Evolutionary conservation across 371 early-diverging fungal species (phyloP).

Genomic region (Mucor racemosus): DNA sequence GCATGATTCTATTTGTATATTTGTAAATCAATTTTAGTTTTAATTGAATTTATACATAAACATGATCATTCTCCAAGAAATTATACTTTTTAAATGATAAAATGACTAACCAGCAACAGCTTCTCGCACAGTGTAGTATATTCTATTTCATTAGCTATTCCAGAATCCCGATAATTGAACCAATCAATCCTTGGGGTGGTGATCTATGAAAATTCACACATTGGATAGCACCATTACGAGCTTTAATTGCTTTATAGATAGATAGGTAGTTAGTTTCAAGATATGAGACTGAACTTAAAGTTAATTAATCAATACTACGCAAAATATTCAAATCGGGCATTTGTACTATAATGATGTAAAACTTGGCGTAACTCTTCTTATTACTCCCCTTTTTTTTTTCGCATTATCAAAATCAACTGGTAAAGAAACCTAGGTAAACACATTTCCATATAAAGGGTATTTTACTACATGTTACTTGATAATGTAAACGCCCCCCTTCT

Average conservation of each 20-base stretch:
- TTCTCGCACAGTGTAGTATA: not conserved
- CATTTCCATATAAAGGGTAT: too few species aligned
- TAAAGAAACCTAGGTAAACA: not conserved
- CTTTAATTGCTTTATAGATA: not conserved
- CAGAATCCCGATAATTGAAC: not conserved
- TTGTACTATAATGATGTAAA: not conserved
- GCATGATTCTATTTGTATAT: not conserved
- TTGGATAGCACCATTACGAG: not conserved
- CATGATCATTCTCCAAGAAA: constrained; percentile 3
- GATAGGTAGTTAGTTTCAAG: too few species aligned
- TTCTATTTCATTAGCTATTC: not conserved
- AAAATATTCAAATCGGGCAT: not conserved
- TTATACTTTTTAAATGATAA: not conserved
- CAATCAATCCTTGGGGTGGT: constrained; percentile 9
- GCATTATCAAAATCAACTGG: not conserved
- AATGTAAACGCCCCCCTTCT: too few species aligned
- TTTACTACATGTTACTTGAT: too few species aligned
- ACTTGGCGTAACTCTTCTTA: not conserved
- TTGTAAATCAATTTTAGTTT: not conserved
- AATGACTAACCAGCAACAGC: not conserved
- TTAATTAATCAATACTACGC: not conserved
- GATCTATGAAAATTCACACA: constrained; percentile 3
- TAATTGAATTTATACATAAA: not conserved
- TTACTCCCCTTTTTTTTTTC: not conserved
- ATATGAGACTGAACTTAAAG: too few species aligned